Percentiles rank a stretch among this genome's conserved stretches.
Conservation (phyloP, 192 early-diverging fungal genomes). For the Rhizophagus prolifer region DNA sequence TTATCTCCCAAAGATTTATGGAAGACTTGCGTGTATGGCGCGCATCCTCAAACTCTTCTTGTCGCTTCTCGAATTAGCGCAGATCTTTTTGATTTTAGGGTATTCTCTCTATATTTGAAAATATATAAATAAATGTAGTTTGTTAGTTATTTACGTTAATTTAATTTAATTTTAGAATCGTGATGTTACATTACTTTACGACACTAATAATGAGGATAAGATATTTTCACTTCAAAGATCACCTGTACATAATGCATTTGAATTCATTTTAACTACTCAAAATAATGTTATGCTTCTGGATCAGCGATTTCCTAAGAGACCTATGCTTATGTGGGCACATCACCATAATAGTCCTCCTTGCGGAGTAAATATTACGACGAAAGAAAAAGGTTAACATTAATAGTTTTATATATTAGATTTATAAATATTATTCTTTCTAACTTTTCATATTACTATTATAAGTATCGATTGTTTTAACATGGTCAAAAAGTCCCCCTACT, state of each 20-base stretch:
- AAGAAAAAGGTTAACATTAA: too few species aligned
- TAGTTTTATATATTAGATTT: too few species aligned
- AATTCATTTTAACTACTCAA: constrained; percentile 5
- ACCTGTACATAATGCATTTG: not conserved
- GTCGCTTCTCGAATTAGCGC: constrained; percentile 8
- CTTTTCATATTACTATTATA: not conserved
- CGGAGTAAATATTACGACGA: constrained; percentile 5
- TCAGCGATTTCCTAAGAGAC: constrained; percentile 29
- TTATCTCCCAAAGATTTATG: not conserved
- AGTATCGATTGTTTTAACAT: constrained; percentile 5
- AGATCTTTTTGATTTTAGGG: constrained; percentile 26
- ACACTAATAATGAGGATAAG: not conserved
- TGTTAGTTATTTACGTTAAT: not conserved
- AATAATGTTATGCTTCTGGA: constrained; percentile 17
- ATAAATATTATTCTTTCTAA: not conserved
- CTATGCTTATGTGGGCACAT: constrained; percentile 13
- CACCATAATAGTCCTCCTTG: not conserved
- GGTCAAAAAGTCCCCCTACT: constrained; percentile 12
- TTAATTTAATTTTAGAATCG: not conserved
- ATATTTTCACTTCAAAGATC: constrained; percentile 24
- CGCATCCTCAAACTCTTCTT: constrained; percentile 24
- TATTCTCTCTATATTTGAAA: not conserved
- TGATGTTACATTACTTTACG: not conserved
- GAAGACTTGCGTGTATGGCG: constrained; percentile 12
- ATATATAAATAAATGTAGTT: not conserved